Evolutionary conservation across 1,139 yeast genomes (phyloP).

Genomic region (Maudiozyma humilis): DNA sequence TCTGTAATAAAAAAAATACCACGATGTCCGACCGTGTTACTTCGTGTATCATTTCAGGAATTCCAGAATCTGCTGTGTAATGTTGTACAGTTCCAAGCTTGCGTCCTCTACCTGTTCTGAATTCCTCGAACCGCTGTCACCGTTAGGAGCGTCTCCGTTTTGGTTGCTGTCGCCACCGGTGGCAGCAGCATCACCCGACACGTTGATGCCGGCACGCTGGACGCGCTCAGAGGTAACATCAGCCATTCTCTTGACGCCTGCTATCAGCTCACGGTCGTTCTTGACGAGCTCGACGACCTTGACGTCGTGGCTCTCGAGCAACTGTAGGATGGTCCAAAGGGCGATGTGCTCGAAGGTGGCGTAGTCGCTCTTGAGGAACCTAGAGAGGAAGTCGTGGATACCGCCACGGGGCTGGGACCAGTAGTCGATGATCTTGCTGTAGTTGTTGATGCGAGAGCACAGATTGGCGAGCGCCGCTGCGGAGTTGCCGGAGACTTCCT

Average conservation of each 20-base stretch:
- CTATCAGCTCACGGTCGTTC: conserved; percentile 48
- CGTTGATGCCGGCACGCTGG: conserved; percentile 24
- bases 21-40: no score
- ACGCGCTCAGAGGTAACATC: conserved; percentile 32
- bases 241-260: conserved; percentile 47
- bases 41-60: conserved; percentile 25
- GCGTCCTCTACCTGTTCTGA: conserved; percentile 45
- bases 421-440: conserved; percentile 65
- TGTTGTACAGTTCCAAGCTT: conserved; percentile 61
- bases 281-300: conserved; percentile 60
- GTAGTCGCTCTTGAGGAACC: conserved; percentile 76
- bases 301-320: conserved; percentile 76
- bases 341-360: conserved; percentile 98
- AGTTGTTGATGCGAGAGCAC: conserved; percentile 74
- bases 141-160: conserved; percentile 17
- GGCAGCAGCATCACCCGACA: conserved; percentile 7
- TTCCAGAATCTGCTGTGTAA: conserved; percentile 68
- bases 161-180: conserved; percentile 13
- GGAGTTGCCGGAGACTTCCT: conserved; percentile 96
- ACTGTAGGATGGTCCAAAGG: conserved; percentile 90
- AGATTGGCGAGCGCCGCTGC: conserved; percentile 97
- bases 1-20: no score
- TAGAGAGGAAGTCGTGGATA: conserved; percentile 69
- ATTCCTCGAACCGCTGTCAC: conserved; percentile 31
- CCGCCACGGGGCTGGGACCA: conserved; percentile 85